Conservation (phyloP, 2,329 filamentous ascomycete genomes). For the Pseudonectria foliicola region DNA sequence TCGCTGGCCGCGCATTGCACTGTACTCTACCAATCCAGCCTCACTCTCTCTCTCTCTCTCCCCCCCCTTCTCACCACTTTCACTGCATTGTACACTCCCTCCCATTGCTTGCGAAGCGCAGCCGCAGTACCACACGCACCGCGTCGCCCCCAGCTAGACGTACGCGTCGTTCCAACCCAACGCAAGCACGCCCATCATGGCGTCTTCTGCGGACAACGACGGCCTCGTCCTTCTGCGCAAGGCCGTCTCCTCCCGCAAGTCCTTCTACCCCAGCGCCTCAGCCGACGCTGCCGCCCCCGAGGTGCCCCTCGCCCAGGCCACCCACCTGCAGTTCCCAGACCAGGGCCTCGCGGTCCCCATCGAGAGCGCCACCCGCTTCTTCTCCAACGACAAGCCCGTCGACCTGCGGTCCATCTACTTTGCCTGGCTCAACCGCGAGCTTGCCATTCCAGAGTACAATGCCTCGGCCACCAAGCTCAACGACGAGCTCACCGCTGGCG, state of each 20-base stretch:
- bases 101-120: not conserved
- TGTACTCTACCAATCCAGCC: too few species aligned
- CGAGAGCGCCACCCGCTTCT: slow-evolving; percentile 74
- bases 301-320: slow-evolving; percentile 65
- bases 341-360: slow-evolving; percentile 59
- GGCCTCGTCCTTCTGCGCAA: slow-evolving; percentile 77
- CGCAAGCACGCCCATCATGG: slow-evolving; percentile 38
- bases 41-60: too few species aligned
- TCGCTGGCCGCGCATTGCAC: too few species aligned
- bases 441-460: slow-evolving; percentile 86
- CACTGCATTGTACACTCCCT: too few species aligned
- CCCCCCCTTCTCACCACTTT: too few species aligned
- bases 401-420: slow-evolving; percentile 95
- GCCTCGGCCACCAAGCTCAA: slow-evolving; percentile 74
- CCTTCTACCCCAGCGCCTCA: slow-evolving; percentile 68
- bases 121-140: not conserved
- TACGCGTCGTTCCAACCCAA: not conserved
- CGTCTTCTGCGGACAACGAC: slow-evolving; percentile 55
- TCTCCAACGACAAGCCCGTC: slow-evolving; percentile 66
- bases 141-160: not conserved
- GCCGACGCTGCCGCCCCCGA: slow-evolving; percentile 55
- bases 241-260: slow-evolving; percentile 64
- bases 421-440: slow-evolving; percentile 89
- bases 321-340: slow-evolving; percentile 67
- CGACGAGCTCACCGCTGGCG: slow-evolving; percentile 59